Base-by-base conservation (phyloP, 805 yeast species). In the Millerozyma miso region DNA sequence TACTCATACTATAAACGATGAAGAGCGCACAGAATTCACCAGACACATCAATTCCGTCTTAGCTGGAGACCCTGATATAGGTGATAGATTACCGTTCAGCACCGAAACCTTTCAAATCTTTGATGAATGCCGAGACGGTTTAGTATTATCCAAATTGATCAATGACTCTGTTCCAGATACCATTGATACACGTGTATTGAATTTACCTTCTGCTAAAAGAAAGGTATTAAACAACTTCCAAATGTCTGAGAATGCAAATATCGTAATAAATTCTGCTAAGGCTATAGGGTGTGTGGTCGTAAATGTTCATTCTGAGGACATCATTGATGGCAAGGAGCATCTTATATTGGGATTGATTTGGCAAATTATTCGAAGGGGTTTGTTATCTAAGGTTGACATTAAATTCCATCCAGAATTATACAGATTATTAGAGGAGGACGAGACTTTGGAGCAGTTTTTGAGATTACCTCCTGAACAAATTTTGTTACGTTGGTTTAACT, bases 251-350 rank as follows among this genome's bases (percentile, higher is more conserved):
- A 93, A 93, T 67, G 97, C 98, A 41, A 93, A 93, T 68, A 90
- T 93, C 52, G 98, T 93, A 32, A 88, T 93, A 67, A 93, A 93
- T 66, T 93, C 99, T 2, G 99, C 99, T 23, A 93, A 93, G 70
- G 99, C 98, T 41, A 93, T 93, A 67, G 99, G 99, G 16, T 91
- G 97, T 75, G 86, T 93, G 44, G 98, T 93, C 39, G 98, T 93
- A 40, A 93, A 93, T 60, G 98, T 93, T 39, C 98, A 91, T 55
- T 86, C 97, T 13, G 97, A 89, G 61, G 97, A 89, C 62, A 87
- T 90, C 41, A 83, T 88, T 49, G 97, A 89, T 57, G 97, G 97
- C 54, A 90, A 86, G 55, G 95, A 88, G 59, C 96, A 90, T 65
- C 77, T 90, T 62, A 85, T 90, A 45, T 69, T 91, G 50, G 98